These are phyloP conservation scores for Yarrowia sp. DNA, from an alignment of 805 yeast species.

Conservation along the genomic window DNA sequence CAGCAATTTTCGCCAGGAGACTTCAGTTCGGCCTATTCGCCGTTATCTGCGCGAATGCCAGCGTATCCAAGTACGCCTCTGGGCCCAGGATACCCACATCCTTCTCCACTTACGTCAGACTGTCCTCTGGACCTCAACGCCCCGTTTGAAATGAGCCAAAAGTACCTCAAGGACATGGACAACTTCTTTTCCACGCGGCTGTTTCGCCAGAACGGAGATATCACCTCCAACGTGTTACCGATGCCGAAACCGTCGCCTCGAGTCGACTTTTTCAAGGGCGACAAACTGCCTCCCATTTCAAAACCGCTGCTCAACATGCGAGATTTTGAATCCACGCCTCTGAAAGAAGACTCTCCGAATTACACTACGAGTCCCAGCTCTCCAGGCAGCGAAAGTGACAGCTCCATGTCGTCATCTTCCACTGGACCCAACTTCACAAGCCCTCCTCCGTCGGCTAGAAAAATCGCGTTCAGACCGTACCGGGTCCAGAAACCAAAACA, in stretches of 20 bases:
- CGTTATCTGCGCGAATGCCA: not conserved
- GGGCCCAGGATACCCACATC: not conserved
- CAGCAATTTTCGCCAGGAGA: not conserved
- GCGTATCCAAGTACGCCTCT: not conserved
- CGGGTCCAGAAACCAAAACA: not conserved
- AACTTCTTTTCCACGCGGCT: not conserved
- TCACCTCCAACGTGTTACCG: not conserved
- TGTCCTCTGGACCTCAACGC: constrained; percentile 19
- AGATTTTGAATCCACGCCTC: not conserved
- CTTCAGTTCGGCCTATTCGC: not conserved
- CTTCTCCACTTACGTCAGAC: not conserved
- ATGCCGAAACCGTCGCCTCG: not conserved
- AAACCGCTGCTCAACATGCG: not conserved
- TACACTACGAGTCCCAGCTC: not conserved
- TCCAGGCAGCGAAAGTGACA: not conserved
- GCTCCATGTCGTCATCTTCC: not conserved
- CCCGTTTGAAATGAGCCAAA: not conserved
- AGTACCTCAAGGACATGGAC: constrained; percentile 4
- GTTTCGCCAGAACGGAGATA: not conserved
- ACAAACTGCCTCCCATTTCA: not conserved
- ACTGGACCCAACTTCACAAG: not conserved
- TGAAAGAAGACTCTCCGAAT: not conserved
- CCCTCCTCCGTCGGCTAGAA: not conserved
- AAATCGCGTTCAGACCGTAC: not conserved
- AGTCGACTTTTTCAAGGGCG: not conserved